These are phyloP conservation scores for Capsicum pubescens DNA, from an alignment of 257 asterid species.

Conservation along the genomic window DNA sequence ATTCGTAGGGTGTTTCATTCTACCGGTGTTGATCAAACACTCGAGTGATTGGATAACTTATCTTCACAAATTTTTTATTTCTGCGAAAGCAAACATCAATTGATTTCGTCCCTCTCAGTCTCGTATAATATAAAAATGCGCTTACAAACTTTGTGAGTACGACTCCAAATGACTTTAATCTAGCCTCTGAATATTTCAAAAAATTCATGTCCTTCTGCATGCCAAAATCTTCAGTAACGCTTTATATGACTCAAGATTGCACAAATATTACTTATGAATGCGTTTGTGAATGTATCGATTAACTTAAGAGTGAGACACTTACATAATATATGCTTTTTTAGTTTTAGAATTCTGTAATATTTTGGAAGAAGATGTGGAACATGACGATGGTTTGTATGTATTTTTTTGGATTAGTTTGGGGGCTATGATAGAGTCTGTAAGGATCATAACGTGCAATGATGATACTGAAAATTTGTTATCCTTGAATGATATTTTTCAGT, in stretches of 20 bases:
- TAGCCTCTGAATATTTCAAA: background rate
- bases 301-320: slow-evolving; percentile 40
- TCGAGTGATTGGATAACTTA: slow-evolving; percentile 44
- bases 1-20: too few species aligned
- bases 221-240: background rate
- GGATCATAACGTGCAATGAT: slow-evolving; percentile 23
- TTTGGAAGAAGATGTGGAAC: slow-evolving; percentile 45
- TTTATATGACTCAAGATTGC: slow-evolving; percentile 54
- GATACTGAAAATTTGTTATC: slow-evolving; percentile 39
- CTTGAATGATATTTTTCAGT: slow-evolving; percentile 57
- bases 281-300: slow-evolving; percentile 52
- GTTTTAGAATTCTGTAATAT: slow-evolving; percentile 61
- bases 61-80: slow-evolving; percentile 44
- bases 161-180: background rate
- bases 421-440: slow-evolving; percentile 39
- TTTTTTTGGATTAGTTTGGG: slow-evolving; percentile 50
- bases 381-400: slow-evolving; percentile 49
- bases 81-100: slow-evolving; percentile 38
- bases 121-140: background rate
- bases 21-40: slow-evolving; percentile 41
- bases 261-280: slow-evolving; percentile 53
- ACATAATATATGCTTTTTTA: slow-evolving; percentile 45
- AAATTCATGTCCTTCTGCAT: background rate
- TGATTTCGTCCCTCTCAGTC: background rate
- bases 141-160: background rate